These are phyloP conservation scores for Neurospora sp. DNA, from an alignment of 495 filamentous ascomycete genomes.

Conservation along the genomic window DNA sequence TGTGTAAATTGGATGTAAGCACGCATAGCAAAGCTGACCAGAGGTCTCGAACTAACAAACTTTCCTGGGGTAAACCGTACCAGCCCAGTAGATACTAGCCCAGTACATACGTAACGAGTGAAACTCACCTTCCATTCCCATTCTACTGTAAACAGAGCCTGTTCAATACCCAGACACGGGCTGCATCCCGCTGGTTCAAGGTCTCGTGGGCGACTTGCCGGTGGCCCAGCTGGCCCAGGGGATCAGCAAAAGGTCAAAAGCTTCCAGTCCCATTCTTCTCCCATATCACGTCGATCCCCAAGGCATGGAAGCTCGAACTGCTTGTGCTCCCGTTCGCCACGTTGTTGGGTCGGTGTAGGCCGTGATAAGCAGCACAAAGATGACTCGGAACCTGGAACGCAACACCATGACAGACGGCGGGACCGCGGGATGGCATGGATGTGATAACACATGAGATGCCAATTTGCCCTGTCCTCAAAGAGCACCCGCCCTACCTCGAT, in stretches of 20 bases:
- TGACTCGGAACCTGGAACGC: not conserved
- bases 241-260: not conserved
- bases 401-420: not conserved
- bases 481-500: not conserved
- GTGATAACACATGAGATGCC: not conserved
- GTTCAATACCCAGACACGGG: not conserved
- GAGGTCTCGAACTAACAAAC: not conserved
- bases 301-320: not conserved
- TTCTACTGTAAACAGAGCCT: not conserved
- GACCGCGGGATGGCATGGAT: not conserved
- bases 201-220: not conserved
- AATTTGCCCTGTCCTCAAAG: not conserved
- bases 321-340: not conserved
- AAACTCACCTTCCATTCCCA: not conserved
- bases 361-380: not conserved
- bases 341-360: not conserved
- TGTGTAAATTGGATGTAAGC: not conserved
- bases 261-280: not conserved
- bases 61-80: not conserved
- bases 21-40: not conserved
- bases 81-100: not conserved
- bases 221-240: not conserved
- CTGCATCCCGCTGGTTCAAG: not conserved
- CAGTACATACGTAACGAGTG: not conserved
- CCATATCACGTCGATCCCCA: not conserved